A percentile compares a stretch with the other conserved stretches of the same genome.
phyloP scores from a whole-genome alignment of 768 basidiomycete species.

The Lactarius akahatsu region DNA sequence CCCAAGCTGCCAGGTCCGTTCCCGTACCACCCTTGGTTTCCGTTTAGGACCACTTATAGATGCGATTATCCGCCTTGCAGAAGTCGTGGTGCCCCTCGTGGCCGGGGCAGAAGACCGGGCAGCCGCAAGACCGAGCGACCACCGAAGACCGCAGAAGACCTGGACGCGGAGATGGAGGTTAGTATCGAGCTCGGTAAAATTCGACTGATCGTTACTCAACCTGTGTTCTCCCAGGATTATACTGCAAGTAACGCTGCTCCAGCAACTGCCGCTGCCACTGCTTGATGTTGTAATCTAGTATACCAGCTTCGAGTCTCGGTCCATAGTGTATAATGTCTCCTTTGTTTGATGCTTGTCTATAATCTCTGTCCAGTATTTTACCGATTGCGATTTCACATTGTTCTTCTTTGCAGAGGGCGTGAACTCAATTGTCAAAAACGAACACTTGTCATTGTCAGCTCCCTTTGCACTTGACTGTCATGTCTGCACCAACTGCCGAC shows the following conservation, averaged over 20 bases:
- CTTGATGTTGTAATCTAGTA: constrained; percentile 27
- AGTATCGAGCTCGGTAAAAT: constrained; percentile 30
- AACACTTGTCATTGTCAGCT: no score
- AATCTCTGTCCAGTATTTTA: constrained; percentile 12
- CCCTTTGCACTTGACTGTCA: neutral
- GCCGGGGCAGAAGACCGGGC: constrained; percentile 47
- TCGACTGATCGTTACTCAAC: neutral
- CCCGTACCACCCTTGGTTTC: constrained; percentile 29
- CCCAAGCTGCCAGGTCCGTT: constrained; percentile 41
- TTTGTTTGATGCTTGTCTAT: constrained; percentile 22
- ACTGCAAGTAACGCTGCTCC: constrained; percentile 57
- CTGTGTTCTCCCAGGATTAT: constrained; percentile 52
- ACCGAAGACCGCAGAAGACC: constrained; percentile 79
- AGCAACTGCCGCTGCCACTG: constrained; percentile 33
- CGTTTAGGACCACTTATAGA: constrained; percentile 2
- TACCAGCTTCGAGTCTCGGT: constrained; percentile 3
- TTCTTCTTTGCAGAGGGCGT: neutral
- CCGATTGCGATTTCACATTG: constrained; percentile 1
- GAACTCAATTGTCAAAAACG: neutral
- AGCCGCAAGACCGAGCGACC: constrained; percentile 59
- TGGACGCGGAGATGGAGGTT: constrained; percentile 99
- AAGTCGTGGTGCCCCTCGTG: constrained; percentile 31
- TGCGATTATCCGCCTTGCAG: constrained; percentile 4
- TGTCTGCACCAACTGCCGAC: constrained; percentile 8
- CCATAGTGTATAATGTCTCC: constrained; percentile 26